phyloP scores from a whole-genome alignment of 495 filamentous ascomycete species.

The Aspergillus leporis region DNA sequence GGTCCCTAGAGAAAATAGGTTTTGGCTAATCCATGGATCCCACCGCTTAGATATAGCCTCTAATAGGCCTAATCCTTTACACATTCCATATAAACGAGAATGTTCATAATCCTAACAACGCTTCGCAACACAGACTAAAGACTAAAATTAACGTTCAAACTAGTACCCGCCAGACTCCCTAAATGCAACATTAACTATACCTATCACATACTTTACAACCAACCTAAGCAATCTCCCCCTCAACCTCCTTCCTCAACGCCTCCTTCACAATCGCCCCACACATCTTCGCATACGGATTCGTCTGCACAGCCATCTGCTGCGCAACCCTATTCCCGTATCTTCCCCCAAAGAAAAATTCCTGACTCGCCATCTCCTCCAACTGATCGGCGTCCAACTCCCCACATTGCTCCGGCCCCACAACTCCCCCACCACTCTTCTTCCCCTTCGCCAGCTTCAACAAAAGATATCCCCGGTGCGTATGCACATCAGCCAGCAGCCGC shows the following conservation, averaged over 20 bases:
- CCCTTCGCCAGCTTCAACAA: constrained; percentile 62
- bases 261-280: constrained; percentile 86
- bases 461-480: constrained; percentile 76
- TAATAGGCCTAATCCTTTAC: too few species aligned
- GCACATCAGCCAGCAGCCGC: constrained; percentile 64
- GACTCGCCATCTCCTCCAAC: constrained; percentile 71
- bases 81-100: too few species aligned
- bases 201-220: too few species aligned
- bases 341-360: constrained; percentile 74
- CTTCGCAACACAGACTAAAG: too few species aligned
- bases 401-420: constrained; percentile 34
- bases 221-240: constrained; percentile 8
- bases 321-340: constrained; percentile 78
- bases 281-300: constrained; percentile 86
- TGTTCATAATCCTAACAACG: too few species aligned
- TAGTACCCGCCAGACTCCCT: too few species aligned
- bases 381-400: constrained; percentile 46
- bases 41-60: too few species aligned
- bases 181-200: too few species aligned
- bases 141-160: too few species aligned
- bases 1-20: too few species aligned
- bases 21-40: too few species aligned
- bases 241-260: constrained; percentile 75
- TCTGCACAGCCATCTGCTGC: constrained; percentile 72
- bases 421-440: constrained; percentile 20